These are phyloP conservation scores for Ustilago xerochloae DNA, from an alignment of 1,284 basidiomycete species.

Conservation along the genomic window DNA sequence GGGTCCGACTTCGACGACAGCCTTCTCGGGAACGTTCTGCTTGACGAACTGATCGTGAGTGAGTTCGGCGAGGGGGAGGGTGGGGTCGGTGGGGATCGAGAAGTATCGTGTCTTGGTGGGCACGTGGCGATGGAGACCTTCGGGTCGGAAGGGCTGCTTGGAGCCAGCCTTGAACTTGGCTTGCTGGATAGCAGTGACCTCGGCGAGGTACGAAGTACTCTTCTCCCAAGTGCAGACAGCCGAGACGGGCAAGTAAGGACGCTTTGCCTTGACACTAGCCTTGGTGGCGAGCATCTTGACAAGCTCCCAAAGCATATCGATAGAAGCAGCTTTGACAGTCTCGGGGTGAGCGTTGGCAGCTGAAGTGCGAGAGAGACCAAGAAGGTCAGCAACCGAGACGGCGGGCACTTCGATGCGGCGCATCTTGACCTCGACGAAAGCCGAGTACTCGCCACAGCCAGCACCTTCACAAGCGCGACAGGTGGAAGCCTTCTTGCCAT, in stretches of 20 bases:
- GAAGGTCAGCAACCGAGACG: conserved; percentile 47
- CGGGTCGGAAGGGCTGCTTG: conserved; percentile 30
- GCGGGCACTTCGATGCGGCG: conserved; percentile 52
- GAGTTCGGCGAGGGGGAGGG: conserved; percentile 32
- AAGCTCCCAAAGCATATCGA: conserved; percentile 51
- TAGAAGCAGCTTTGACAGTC: conserved; percentile 35
- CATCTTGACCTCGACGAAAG: conserved; percentile 55
- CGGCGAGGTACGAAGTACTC: conserved; percentile 40
- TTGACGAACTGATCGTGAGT: conserved; percentile 42
- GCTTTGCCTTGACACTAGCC: conserved; percentile 40
- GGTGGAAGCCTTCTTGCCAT: conserved; percentile 37
- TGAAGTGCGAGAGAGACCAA: conserved; percentile 18
- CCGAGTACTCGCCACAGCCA: conserved; percentile 44
- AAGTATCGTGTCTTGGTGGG: conserved; percentile 46
- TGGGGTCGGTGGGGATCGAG: conserved; percentile 42
- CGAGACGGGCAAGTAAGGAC: conserved; percentile 47
- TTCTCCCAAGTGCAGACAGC: conserved; percentile 55
- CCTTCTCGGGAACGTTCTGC: conserved; percentile 41
- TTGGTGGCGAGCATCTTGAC: conserved; percentile 47
- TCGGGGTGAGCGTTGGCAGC: conserved; percentile 26
- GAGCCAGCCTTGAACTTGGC: conserved; percentile 48
- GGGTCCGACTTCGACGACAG: conserved; percentile 24
- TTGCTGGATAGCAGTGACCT: conserved; percentile 35
- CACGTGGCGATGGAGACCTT: conserved; percentile 19
- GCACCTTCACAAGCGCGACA: conserved; percentile 52